Conservation (phyloP, 2,329 filamentous ascomycete species). For the Ophiostoma quercus region DNA sequence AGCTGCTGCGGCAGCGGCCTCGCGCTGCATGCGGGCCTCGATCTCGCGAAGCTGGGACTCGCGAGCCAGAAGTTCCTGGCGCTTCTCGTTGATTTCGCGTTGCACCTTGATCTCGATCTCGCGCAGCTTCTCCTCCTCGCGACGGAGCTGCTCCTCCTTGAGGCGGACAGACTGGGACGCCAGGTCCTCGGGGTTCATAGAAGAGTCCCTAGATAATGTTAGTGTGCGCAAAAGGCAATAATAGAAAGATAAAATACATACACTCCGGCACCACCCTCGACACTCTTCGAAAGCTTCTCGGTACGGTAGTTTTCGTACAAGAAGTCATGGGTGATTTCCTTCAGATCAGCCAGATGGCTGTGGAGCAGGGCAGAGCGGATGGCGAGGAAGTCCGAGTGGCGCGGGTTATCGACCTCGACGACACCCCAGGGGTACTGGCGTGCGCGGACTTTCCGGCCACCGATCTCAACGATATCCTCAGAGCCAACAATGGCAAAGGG, state of each 20-base stretch:
- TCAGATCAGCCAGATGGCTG: slow-evolving; percentile 95
- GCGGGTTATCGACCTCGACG: slow-evolving; percentile 97
- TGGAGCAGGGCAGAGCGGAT: slow-evolving; percentile 94
- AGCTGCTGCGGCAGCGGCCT: slow-evolving; percentile 57
- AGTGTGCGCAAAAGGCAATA: slow-evolving; percentile 7
- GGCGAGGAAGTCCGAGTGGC: slow-evolving; percentile 96
- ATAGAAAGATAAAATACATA: slow-evolving; percentile 50
- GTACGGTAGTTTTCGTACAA: slow-evolving; percentile 99
- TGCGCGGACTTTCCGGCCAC: slow-evolving; percentile 84
- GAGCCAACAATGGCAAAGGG: slow-evolving; percentile 98
- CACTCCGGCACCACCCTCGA: slow-evolving; percentile 82
- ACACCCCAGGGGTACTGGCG: slow-evolving; percentile 99
- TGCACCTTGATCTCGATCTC: slow-evolving; percentile 99
- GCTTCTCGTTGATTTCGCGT: slow-evolving; percentile 99
- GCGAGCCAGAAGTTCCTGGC: slow-evolving; percentile 93
- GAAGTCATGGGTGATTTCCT: slow-evolving; percentile 99
- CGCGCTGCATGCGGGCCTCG: slow-evolving; percentile 92
- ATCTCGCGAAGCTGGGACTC: slow-evolving; percentile 99
- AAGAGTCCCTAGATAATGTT: slow-evolving; percentile 58
- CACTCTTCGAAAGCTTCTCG: slow-evolving; percentile 99
- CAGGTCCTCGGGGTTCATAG: slow-evolving; percentile 96
- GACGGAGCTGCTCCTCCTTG: slow-evolving; percentile 98
- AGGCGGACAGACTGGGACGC: slow-evolving; percentile 95
- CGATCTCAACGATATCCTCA: slow-evolving; percentile 91
- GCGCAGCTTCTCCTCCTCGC: slow-evolving; percentile 98